Conservation (phyloP, 2,329 filamentous ascomycete genomes). For the Cladosporium sp. region DNA sequence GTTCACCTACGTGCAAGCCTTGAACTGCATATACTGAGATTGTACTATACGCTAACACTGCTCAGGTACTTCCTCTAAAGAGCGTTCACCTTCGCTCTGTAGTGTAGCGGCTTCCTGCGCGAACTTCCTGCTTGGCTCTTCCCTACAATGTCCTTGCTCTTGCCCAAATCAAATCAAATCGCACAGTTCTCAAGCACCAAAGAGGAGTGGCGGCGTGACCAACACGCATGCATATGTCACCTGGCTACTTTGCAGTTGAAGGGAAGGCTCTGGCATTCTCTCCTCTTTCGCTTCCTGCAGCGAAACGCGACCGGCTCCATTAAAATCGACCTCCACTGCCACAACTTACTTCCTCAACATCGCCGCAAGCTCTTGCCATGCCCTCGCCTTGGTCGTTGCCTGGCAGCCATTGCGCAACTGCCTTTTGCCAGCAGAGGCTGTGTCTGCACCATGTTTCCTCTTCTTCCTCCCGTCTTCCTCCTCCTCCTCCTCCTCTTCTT, state of each 20-base stretch:
- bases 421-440: background rate
- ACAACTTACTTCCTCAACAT: background rate
- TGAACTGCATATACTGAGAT: background rate
- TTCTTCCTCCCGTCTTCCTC: background rate
- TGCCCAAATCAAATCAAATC: too few species aligned
- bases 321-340: background rate
- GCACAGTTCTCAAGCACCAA: background rate
- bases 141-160: background rate
- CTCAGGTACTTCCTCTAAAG: background rate
- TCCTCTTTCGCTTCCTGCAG: background rate
- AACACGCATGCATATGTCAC: background rate
- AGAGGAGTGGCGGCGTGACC: background rate
- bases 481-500: background rate
- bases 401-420: background rate
- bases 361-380: background rate
- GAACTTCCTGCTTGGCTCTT: background rate
- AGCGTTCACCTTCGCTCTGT: background rate
- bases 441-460: background rate
- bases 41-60: background rate
- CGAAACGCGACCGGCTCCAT: background rate
- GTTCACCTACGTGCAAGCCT: background rate
- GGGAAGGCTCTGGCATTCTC: background rate
- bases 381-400: background rate
- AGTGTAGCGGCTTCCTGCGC: background rate
- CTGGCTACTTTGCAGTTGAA: background rate